Base-by-base conservation (phyloP, 352 stramenopile species). In the Globisporangium megalacanthum region DNA sequence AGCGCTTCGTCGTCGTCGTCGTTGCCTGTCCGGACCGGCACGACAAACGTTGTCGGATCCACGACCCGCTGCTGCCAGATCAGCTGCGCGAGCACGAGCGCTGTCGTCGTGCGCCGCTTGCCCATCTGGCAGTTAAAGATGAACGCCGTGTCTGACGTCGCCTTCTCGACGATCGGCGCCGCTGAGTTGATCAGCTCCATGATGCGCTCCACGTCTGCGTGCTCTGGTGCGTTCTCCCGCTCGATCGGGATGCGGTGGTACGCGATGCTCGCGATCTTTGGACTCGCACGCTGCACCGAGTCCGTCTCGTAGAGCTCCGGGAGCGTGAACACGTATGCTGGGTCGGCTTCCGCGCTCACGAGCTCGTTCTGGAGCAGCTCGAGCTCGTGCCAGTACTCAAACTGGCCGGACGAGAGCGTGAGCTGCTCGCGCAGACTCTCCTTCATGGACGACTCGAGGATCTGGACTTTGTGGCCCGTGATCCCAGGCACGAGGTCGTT, bases 81-180 rank as follows among this genome's bases (percentile, higher is more conserved):
- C 6, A 93, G 70, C 53, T 72, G 77, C 13, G 66, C 72, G 13
- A 93, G 69, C 51, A 91, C 79, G 46, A 95, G 70, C 2, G 79
- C 82, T 1, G 81, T 93, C 7, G 85, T 95, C 14, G 85, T 93
- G 13, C 85, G 79, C 9, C 83, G 78, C 57, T 92, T 90, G 13
- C 85, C 85, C 81, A 92, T 93, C 66, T 95, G 85, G 33, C 85
- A 95, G 47, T 95, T 95, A 56, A 94, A 94, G 14, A 94, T 76
- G 61, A 92, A 85, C n/a, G 84, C 84, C 17, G 84, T 94, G 25
- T 76, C 59, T 17, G 47, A 49, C 6, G 68, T 64, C n/a, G 60
- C 49, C 0, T 62, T 47, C 3, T 45, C 42, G n/a, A 73, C 58
- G n/a, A 61, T 57, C 15, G 59, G 62, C 17, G 55, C 63, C 0